Conservation (phyloP, 2,329 filamentous ascomycete genomes). For the Ascochyta rabiei region DNA sequence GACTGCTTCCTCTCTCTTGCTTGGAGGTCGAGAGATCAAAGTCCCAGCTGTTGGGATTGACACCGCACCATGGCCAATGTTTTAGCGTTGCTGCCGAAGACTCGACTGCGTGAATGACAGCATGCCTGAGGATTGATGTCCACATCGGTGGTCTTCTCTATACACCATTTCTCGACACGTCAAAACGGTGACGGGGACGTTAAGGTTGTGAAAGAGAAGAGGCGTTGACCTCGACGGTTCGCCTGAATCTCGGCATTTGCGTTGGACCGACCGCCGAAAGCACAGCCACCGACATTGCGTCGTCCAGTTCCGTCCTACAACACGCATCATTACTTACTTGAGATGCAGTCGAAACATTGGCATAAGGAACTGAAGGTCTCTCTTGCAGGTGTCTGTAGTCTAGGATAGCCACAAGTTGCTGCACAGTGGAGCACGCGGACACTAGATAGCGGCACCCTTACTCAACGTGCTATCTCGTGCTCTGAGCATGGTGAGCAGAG, state of each 20-base stretch:
- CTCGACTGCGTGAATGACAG: too few species aligned
- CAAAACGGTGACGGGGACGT: not conserved
- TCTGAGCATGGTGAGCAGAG: constrained; percentile 35
- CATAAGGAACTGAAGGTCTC: too few species aligned
- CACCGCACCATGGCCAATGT: too few species aligned
- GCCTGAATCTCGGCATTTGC: not conserved
- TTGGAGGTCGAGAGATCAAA: too few species aligned
- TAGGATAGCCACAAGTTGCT: too few species aligned
- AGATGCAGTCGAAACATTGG: not conserved
- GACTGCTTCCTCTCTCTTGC: too few species aligned
- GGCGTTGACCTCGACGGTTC: not conserved
- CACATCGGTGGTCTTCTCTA: too few species aligned
- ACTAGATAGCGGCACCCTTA: not conserved
- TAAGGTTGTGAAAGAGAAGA: not conserved
- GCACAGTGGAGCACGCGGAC: too few species aligned
- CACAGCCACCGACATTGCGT: constrained; percentile 10
- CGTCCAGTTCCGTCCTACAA: not conserved
- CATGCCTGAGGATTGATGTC: too few species aligned
- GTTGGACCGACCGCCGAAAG: not conserved
- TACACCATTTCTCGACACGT: not conserved
- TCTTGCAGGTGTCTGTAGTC: too few species aligned
- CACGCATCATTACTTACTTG: not conserved
- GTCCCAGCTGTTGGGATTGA: too few species aligned
- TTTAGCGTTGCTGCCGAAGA: too few species aligned
- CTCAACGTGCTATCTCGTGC: not conserved